A percentile compares a stretch with the other conserved stretches of the same genome.
Conservation (phyloP, 2,329 filamentous ascomycete species). For the Plenodomus lindquistii region DNA sequence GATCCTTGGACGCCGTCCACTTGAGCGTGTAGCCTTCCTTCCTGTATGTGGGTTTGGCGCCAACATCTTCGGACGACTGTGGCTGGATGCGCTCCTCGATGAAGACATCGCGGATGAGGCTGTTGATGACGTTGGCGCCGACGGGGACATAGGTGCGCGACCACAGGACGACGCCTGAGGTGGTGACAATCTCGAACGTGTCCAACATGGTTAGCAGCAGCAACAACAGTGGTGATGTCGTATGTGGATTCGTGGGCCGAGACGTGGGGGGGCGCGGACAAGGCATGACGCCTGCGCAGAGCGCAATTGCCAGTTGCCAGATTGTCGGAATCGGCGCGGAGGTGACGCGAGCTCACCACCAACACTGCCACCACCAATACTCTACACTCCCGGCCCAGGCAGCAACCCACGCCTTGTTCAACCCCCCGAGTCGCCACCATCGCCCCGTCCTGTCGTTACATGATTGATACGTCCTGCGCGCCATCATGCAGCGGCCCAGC, state of each 20-base stretch:
- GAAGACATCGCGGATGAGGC: constrained; percentile 93
- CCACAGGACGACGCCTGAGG: constrained; percentile 96
- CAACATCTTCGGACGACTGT: constrained; percentile 62
- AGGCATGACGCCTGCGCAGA: background rate
- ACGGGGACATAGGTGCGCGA: constrained; percentile 82
- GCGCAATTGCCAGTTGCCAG: background rate
- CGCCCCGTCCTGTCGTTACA: constrained; percentile 3
- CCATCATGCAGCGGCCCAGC: constrained; percentile 79
- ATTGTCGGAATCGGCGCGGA: background rate
- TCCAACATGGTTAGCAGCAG: constrained; percentile 71
- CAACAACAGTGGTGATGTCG: constrained; percentile 1
- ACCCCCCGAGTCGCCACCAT: background rate
- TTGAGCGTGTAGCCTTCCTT: constrained; percentile 93
- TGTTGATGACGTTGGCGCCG: constrained; percentile 84
- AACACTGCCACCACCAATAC: background rate
- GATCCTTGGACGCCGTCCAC: constrained; percentile 90
- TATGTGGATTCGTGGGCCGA: constrained; percentile 8
- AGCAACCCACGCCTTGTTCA: background rate
- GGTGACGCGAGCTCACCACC: background rate
- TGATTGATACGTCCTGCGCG: background rate
- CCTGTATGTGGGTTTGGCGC: constrained; percentile 74
- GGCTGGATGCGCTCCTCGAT: constrained; percentile 85
- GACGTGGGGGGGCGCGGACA: constrained; percentile 10
- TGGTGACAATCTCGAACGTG: constrained; percentile 94
- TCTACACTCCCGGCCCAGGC: background rate